phyloP scores from a whole-genome alignment of 768 basidiomycete genomes.

The Atractiella rhizophila region DNA sequence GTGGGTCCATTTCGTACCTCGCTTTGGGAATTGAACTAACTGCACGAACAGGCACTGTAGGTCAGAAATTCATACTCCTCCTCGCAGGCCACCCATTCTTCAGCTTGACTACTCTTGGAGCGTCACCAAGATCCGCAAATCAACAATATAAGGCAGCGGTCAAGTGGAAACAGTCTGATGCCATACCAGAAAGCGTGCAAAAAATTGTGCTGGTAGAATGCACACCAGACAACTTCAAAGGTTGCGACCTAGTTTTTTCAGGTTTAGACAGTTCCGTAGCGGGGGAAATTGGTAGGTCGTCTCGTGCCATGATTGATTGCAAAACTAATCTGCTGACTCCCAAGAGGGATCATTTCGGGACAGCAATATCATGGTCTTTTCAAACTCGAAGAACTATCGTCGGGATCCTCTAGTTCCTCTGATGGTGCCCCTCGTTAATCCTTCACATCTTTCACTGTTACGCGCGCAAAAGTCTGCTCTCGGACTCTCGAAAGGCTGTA shows the following conservation, averaged over 20 bases:
- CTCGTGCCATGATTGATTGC: background rate
- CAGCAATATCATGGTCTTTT: conserved; percentile 78
- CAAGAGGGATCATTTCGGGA: conserved; percentile 59
- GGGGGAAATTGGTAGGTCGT: conserved; percentile 59
- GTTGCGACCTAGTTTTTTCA: conserved; percentile 71
- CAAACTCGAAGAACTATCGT: conserved; percentile 88
- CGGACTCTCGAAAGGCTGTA: conserved; percentile 54
- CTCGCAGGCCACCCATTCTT: conserved; percentile 80
- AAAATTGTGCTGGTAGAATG: conserved; percentile 51
- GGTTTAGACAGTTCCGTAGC: conserved; percentile 90
- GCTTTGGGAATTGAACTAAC: background rate
- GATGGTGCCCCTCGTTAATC: conserved; percentile 86
- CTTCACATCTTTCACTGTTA: conserved; percentile 57
- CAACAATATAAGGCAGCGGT: conserved; percentile 47
- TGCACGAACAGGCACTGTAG: conserved; percentile 39
- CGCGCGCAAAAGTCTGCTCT: conserved; percentile 39
- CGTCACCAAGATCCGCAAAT: conserved; percentile 64
- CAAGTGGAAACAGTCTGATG: conserved; percentile 60
- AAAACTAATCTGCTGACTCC: background rate
- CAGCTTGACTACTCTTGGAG: conserved; percentile 57
- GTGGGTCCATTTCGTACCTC: background rate
- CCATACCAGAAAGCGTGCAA: conserved; percentile 41
- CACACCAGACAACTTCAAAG: conserved; percentile 44
- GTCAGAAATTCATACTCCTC: conserved; percentile 77
- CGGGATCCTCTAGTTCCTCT: conserved; percentile 79